Evolutionary conservation across 1,139 yeast genomes (phyloP).

Genomic region (Saccharomycopsis hybrid): DNA sequence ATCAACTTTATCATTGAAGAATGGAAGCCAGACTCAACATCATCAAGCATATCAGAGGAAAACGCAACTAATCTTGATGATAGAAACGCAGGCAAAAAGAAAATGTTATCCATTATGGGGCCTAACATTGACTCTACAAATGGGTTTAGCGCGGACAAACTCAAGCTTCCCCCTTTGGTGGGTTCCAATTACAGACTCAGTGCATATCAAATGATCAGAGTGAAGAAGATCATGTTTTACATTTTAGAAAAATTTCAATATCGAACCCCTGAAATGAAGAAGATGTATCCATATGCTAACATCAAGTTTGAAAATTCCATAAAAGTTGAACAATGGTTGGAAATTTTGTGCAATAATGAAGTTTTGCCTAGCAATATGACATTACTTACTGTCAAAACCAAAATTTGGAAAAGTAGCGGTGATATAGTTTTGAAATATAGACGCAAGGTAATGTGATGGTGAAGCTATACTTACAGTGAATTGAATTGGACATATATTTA

Average conservation of each 20-base stretch:
- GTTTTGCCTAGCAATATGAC: constrained; percentile 65
- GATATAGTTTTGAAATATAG: constrained; percentile 64
- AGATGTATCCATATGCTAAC: constrained; percentile 22
- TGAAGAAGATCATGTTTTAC: constrained; percentile 61
- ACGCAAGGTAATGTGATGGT: constrained; percentile 33
- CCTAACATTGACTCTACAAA: neutral
- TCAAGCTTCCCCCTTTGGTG: constrained; percentile 30
- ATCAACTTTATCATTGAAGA: constrained; percentile 63
- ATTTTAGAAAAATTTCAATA: constrained; percentile 63
- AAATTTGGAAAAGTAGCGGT: constrained; percentile 79
- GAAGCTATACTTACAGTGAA: too few species aligned
- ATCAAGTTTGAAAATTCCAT: constrained; percentile 21
- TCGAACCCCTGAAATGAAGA: constrained; percentile 48
- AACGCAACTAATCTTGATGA: too few species aligned
- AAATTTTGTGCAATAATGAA: constrained; percentile 63
- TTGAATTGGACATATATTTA: too few species aligned
- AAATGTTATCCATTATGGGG: neutral
- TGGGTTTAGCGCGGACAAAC: neutral
- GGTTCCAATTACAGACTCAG: constrained; percentile 46
- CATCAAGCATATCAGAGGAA: neutral
- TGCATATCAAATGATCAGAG: constrained; percentile 77
- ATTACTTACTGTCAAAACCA: constrained; percentile 72
- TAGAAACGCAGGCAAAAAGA: neutral
- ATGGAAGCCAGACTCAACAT: constrained; percentile 30
- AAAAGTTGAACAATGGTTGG: constrained; percentile 60